Conservation (phyloP, 176 grass and related monocot genomes). For the Bolboschoenus planiculmis region DNA sequence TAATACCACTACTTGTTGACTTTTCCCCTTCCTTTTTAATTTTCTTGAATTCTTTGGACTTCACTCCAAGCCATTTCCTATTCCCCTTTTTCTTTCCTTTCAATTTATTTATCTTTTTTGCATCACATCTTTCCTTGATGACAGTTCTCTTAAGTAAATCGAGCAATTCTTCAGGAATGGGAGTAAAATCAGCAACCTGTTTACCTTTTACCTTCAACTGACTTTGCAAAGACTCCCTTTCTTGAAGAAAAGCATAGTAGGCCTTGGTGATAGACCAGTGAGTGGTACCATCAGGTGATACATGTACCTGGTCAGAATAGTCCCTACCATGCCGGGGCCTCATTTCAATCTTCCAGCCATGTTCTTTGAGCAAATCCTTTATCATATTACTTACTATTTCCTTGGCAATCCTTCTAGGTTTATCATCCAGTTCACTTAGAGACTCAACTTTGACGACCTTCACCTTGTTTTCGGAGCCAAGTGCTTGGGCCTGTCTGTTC, state of each 20-base stretch:
- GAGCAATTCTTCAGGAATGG: constrained; percentile 58
- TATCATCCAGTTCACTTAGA: constrained; percentile 14
- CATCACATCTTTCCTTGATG: constrained; percentile 39
- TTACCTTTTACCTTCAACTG: constrained; percentile 29
- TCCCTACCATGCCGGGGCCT: constrained; percentile 75
- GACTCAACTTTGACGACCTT: constrained; percentile 7
- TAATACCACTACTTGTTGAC: neutral
- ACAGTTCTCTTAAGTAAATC: constrained; percentile 60
- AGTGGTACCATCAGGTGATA: constrained; percentile 72
- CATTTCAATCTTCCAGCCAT: constrained; percentile 86
- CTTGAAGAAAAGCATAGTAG: constrained; percentile 41
- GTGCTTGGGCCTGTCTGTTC: neutral
- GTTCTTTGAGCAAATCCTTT: constrained; percentile 62
- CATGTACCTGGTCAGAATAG: constrained; percentile 84
- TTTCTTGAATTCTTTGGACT: constrained; percentile 14
- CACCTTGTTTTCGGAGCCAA: neutral
- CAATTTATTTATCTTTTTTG: constrained; percentile 32
- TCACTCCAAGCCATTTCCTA: constrained; percentile 15
- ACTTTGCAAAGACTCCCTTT: constrained; percentile 24
- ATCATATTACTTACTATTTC: constrained; percentile 74
- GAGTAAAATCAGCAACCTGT: constrained; percentile 13
- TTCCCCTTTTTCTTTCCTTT: constrained; percentile 47
- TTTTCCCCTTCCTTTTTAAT: neutral
- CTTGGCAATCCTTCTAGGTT: constrained; percentile 27
- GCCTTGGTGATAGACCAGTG: constrained; percentile 98